phyloP scores from a whole-genome alignment of 345 rosid genomes.

The Eucalyptus erythrocorys region DNA sequence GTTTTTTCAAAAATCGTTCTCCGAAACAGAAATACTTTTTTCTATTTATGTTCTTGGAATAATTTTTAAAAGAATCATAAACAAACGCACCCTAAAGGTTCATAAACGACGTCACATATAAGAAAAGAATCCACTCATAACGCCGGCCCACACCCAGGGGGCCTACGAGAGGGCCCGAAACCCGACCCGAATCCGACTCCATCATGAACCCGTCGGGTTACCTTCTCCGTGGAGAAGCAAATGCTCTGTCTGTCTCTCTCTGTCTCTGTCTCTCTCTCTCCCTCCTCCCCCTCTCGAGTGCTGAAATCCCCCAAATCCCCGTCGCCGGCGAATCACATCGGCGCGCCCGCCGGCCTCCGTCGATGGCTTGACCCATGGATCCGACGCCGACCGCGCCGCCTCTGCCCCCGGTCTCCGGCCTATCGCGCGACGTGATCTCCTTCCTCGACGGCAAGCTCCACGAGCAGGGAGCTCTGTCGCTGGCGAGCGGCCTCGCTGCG shows the following conservation, averaged over 20 bases:
- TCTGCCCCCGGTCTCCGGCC: slow-evolving; percentile 33
- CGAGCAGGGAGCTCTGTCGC: slow-evolving; percentile 23
- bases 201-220: neutral
- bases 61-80: too few relatives aligned
- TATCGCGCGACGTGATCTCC: slow-evolving; percentile 31
- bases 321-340: neutral
- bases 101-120: rapidly evolving
- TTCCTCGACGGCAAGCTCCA: slow-evolving; percentile 48
- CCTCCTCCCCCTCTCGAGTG: slow-evolving; percentile 19
- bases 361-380: slow-evolving; percentile 19
- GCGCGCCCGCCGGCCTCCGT: slow-evolving; percentile 33
- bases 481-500: slow-evolving; percentile 31
- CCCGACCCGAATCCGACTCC: neutral
- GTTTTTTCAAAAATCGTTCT: too few relatives aligned
- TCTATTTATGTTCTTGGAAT: too few relatives aligned
- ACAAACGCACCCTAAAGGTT: too few relatives aligned
- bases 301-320: neutral
- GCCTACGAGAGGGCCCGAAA: neutral
- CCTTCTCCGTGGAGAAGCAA: neutral
- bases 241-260: neutral
- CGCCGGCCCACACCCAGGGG: neutral
- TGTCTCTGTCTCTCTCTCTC: neutral
- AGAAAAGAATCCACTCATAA: neutral
- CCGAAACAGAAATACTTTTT: too few relatives aligned
- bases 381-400: slow-evolving; percentile 21